Evolutionary conservation across 1,139 yeast species (phyloP), one percentile per base, ranked within the genome.

Genomic region (Yamadazyma songkhlaensis): DNA sequence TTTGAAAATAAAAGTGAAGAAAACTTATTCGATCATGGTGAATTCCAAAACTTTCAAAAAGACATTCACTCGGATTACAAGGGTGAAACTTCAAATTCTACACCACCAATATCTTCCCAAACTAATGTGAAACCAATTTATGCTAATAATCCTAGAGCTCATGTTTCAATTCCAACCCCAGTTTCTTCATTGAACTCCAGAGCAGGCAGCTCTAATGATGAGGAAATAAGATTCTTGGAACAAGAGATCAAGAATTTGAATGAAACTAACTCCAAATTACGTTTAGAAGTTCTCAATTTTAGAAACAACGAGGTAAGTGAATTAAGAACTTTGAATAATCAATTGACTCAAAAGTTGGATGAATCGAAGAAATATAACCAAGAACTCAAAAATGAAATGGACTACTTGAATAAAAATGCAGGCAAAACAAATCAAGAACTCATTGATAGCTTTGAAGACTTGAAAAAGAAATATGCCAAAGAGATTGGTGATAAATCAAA

Each of bases 301-400:
- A 33, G 13, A 11, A 27, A 37, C 28, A 20, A 32, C 9, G 38
- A 39, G 26, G 22, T 39, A 12, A 35, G 36, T 17, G 25, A 34
- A 10, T 37, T 39, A 13, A 44, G 41, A 28, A 23, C 27, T 9
- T 9, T 37, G 3, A 43, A 41, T 17, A 39, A 39, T 31, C 44
- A 44, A 35, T 33, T 47, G 10, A 39, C 41, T 6, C 35, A 31
- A 13, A 47, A 46, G 31, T 37, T 47, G 20, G 34, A 40, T 20
- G 48, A 48, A 14, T 43, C 47, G 2, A 44, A 39, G 29, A 32
- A 31, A 11, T 48, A 41, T 32, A 47, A 47, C 37, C 39, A 46
- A 23, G 57, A 49, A 33, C 38, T 51, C 14, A 45, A 50, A 28
- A 53, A 54, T 34, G 57, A 52, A 36, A 40, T 54, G 9, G 43